phyloP scores from a whole-genome alignment of 495 filamentous ascomycete species.

The Cairneyella variabilis region DNA sequence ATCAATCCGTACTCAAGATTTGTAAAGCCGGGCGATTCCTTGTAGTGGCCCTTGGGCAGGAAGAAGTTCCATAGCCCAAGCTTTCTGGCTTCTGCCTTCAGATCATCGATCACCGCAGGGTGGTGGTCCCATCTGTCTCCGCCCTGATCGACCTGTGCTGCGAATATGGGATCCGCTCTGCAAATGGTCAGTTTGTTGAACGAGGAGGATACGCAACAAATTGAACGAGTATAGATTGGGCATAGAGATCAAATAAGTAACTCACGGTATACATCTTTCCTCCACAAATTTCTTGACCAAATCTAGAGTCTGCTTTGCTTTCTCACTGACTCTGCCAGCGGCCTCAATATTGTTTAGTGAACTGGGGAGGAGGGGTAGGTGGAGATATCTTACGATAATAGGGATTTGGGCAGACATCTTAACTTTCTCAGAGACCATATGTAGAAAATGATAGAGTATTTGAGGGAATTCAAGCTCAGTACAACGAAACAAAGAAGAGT shows the following conservation, averaged over 20 bases:
- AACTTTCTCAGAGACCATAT: neutral
- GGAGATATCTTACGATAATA: constrained; percentile 53
- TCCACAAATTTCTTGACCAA: constrained; percentile 94
- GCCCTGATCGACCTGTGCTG: constrained; percentile 73
- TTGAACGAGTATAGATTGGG: neutral
- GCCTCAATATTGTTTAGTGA: constrained; percentile 40
- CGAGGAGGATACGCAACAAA: neutral
- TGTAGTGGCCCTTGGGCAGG: constrained; percentile 89
- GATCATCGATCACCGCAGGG: constrained; percentile 77
- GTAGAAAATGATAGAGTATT: neutral
- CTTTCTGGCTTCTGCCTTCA: constrained; percentile 79
- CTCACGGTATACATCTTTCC: constrained; percentile 83
- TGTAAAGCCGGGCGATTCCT: constrained; percentile 83
- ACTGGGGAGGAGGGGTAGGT: constrained; percentile 6
- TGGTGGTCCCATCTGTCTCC: constrained; percentile 67
- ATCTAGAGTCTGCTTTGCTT: constrained; percentile 62
- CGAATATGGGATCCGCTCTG: constrained; percentile 67
- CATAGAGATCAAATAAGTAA: constrained; percentile 7
- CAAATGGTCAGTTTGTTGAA: constrained; percentile 15
- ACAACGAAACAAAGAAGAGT: too few species aligned
- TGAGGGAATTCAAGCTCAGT: neutral
- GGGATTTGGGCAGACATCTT: constrained; percentile 63
- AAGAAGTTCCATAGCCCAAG: constrained; percentile 99
- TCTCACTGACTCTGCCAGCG: constrained; percentile 65
- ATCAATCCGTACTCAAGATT: constrained; percentile 93